Evolutionary conservation across 495 filamentous ascomycete genomes (phyloP).

Genomic region (Aspergillus affinis): DNA sequence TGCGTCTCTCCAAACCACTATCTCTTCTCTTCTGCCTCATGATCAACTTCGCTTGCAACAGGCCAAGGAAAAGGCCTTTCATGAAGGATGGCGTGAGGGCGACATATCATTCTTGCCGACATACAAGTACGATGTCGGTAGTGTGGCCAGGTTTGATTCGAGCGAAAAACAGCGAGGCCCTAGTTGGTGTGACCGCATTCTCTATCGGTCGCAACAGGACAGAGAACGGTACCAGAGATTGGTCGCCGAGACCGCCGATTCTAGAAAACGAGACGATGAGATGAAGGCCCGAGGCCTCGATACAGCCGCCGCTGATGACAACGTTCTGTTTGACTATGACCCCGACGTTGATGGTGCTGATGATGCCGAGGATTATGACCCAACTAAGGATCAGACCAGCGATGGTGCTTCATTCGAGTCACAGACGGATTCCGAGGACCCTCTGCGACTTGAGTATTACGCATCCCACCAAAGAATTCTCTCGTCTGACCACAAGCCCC

Average conservation of each 20-base stretch:
- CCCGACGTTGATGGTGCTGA: constrained; percentile 67
- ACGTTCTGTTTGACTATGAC: constrained; percentile 87
- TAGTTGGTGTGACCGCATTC: constrained; percentile 97
- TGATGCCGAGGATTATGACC: constrained; percentile 63
- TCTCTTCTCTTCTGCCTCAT: constrained; percentile 82
- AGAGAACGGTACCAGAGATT: constrained; percentile 68
- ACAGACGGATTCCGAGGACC: constrained; percentile 29
- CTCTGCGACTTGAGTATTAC: constrained; percentile 72
- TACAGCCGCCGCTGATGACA: constrained; percentile 72
- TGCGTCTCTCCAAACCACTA: constrained; percentile 74
- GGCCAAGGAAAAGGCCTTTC: constrained; percentile 70
- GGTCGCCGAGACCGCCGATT: constrained; percentile 61
- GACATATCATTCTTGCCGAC: constrained; percentile 86
- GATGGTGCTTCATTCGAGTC: constrained; percentile 21
- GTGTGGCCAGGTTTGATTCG: constrained; percentile 86
- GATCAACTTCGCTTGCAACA: constrained; percentile 83
- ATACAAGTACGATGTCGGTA: constrained; percentile 97
- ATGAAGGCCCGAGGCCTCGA: constrained; percentile 80
- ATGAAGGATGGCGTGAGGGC: constrained; percentile 91
- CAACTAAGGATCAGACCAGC: constrained; percentile 27
- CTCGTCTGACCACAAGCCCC: constrained; percentile 94
- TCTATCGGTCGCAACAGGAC: constrained; percentile 76
- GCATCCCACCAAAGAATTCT: constrained; percentile 82
- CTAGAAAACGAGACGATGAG: constrained; percentile 73
- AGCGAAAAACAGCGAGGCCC: constrained; percentile 91